These are phyloP conservation scores for Arxiozyma bovina DNA, from an alignment of 1,139 yeast species.

Conservation along the genomic window DNA sequence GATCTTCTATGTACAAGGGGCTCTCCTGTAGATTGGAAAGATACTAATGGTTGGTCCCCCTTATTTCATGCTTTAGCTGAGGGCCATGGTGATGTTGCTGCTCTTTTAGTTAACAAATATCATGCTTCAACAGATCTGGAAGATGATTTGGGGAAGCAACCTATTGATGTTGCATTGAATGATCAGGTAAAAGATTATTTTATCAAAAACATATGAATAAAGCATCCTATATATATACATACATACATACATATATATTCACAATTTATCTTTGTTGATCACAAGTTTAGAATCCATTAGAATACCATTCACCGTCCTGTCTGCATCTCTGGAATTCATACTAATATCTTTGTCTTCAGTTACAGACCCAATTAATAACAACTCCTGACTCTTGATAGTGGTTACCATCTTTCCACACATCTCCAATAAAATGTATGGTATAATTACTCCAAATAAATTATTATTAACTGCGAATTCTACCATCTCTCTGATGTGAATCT, in stretches of 20 bases:
- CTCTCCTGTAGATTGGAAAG: conserved; percentile 62
- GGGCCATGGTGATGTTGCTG: conserved; percentile 76
- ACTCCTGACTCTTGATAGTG: conserved; percentile 69
- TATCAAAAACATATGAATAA: conserved; percentile 14
- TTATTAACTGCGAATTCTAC: conserved; percentile 63
- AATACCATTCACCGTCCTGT: conserved; percentile 50
- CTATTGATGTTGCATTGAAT: conserved; percentile 55
- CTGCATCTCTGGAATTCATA: conserved; percentile 13
- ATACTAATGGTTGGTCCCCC: conserved; percentile 73
- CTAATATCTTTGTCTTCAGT: conserved; percentile 17
- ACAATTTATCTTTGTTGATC: not conserved
- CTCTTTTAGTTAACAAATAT: conserved; percentile 42
- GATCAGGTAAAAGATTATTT: conserved; percentile 45
- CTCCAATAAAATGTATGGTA: conserved; percentile 60
- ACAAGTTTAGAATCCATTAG: conserved; percentile 57
- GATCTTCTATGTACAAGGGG: conserved; percentile 38
- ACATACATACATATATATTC: not conserved
- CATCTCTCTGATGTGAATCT: conserved; percentile 51
- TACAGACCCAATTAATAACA: conserved; percentile 55
- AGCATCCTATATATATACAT: not conserved
- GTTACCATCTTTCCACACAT: conserved; percentile 72
- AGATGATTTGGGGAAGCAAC: conserved; percentile 47
- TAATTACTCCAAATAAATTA: conserved; percentile 13
- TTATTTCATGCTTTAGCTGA: conserved; percentile 88
- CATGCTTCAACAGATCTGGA: conserved; percentile 57